Conservation (phyloP, 805 yeast genomes). For the Candida loeiensis region DNA sequence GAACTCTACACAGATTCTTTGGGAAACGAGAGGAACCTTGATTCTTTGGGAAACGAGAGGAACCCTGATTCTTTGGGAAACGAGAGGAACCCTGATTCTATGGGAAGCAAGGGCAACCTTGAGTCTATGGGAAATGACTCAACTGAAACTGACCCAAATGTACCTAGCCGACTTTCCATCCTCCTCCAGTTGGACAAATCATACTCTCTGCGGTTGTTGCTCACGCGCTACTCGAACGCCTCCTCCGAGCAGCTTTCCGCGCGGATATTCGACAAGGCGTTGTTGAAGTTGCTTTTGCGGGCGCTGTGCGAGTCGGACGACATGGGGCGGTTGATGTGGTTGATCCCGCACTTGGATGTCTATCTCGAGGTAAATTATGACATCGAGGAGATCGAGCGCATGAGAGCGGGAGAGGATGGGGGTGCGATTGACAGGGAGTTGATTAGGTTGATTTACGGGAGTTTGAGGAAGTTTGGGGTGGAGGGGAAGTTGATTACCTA, state of each 20-base stretch:
- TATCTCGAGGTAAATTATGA: conserved; percentile 12
- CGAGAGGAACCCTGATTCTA: too few relatives aligned
- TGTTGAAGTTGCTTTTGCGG: conserved; percentile 21
- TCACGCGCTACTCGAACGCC: conserved; percentile 7
- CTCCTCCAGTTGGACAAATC: conserved; percentile 5
- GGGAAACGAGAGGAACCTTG: too few relatives aligned
- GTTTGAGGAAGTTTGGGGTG: conserved; percentile 22
- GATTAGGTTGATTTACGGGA: conserved; percentile 16
- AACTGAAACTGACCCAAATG: not conserved
- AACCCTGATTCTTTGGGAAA: too few relatives aligned
- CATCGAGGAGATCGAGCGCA: conserved; percentile 7
- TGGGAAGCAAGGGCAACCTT: too few relatives aligned
- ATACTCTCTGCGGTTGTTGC: conserved; percentile 1
- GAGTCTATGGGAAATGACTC: too few relatives aligned
- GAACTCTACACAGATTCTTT: too few relatives aligned
- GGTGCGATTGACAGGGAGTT: conserved; percentile 17
- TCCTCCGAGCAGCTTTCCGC: conserved; percentile 13
- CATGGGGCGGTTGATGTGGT: conserved; percentile 33
- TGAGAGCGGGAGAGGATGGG: conserved; percentile 2
- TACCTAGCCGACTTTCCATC: not conserved
- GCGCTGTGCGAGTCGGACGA: conserved; percentile 27
- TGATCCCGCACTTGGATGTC: conserved; percentile 31
- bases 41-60: too few relatives aligned
- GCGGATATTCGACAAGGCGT: conserved; percentile 19
- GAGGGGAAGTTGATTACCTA: conserved; percentile 27